phyloP scores from a whole-genome alignment of 2,329 filamentous ascomycete genomes.

The Bretziella fagacearum region DNA sequence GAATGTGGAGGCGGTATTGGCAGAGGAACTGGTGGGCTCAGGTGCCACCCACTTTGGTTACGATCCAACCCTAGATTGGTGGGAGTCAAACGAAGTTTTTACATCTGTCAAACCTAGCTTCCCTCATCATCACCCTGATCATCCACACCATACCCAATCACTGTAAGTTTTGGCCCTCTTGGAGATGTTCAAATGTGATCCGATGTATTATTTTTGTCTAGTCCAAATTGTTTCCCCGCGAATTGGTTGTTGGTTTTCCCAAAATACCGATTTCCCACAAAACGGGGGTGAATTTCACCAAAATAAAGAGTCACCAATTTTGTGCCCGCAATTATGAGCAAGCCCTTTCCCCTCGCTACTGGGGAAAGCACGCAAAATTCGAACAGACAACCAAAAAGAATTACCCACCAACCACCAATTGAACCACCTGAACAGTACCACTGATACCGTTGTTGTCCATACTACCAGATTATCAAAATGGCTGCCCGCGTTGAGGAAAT shows the following conservation, averaged over 20 bases:
- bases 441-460: neutral
- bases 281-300: too few species aligned
- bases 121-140: conserved; percentile 6
- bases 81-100: conserved; percentile 14
- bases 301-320: too few species aligned
- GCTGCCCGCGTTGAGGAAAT: too few species aligned
- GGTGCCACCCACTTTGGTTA: conserved; percentile 2
- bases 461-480: conserved; percentile 41
- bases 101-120: conserved; percentile 14
- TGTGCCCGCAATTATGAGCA: too few species aligned
- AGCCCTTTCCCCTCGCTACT: too few species aligned
- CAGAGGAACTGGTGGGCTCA: conserved; percentile 5
- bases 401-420: too few species aligned
- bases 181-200: neutral
- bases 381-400: too few species aligned
- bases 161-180: neutral
- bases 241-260: too few species aligned
- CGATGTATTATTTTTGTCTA: neutral
- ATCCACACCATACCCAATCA: neutral
- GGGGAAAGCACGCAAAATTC: too few species aligned
- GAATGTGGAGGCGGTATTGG: conserved; percentile 13
- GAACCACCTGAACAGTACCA: too few species aligned
- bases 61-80: conserved; percentile 13
- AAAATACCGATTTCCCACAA: too few species aligned
- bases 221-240: neutral